These are phyloP conservation scores for Mitragyna speciosa DNA, from an alignment of 257 asterid species.

Conservation along the genomic window DNA sequence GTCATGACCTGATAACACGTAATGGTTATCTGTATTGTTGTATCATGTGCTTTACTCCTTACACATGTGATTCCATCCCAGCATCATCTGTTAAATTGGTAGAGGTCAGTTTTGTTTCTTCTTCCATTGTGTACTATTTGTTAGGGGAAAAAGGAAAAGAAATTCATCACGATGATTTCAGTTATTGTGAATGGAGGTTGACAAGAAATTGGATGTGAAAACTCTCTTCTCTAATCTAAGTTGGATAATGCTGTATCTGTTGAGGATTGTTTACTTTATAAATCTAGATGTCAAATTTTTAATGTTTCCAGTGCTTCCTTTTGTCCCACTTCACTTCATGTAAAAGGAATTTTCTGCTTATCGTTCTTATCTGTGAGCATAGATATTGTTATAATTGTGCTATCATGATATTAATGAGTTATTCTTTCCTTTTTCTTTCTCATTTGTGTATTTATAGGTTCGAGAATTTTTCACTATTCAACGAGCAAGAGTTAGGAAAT, in stretches of 20 bases:
- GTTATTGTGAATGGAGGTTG: neutral
- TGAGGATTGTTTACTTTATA: neutral
- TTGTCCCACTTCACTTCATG: neutral
- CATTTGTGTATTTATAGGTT: constrained; percentile 48
- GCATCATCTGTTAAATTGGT: neutral
- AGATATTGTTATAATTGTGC: neutral
- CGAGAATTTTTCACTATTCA: constrained; percentile 79
- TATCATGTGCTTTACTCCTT: too few species aligned
- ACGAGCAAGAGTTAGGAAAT: constrained; percentile 81
- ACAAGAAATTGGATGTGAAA: neutral
- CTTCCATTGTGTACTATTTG: neutral
- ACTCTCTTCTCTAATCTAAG: neutral
- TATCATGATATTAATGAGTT: neutral
- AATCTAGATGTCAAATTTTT: neutral
- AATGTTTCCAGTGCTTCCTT: neutral
- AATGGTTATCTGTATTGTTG: neutral
- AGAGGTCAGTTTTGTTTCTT: neutral
- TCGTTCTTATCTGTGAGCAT: neutral
- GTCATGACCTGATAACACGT: neutral
- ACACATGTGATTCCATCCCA: neutral
- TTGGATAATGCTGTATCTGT: neutral
- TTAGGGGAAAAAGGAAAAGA: neutral
- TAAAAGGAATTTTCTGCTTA: neutral
- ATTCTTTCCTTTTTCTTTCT: constrained; percentile 1
- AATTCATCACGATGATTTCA: neutral